Base-by-base conservation (phyloP, 2,329 filamentous ascomycete species). In the Didymella arachidicola region DNA sequence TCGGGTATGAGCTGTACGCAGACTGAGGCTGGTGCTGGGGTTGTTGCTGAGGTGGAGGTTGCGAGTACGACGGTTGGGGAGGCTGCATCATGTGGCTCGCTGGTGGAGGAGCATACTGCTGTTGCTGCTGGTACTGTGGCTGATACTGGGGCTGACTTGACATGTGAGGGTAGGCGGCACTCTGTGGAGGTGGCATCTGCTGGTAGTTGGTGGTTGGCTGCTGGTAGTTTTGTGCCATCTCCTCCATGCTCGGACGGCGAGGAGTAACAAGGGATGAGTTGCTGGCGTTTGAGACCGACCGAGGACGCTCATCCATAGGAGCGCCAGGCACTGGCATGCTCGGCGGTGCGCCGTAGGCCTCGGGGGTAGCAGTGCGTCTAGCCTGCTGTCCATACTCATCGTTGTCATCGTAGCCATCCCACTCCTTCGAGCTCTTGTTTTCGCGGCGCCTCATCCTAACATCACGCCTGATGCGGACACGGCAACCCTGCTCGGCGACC, bases 401-500 rank as follows among this genome's bases (percentile, higher is more conserved):
- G n/a, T 84, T 82, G 10, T 84, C 84, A 12, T 86, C 83, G 60
- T 86, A 89, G 19, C 71, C 84, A n/a, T 91, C 87, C 72, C 88
- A 89, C 22, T 90, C 87, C 65, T 87, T 85, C 47, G 80, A 81
- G 11, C 82, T 79, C 79, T 94, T 93, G 61, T 85, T 85, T 60
- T 92, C 90, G 36, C 92, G 88, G 72, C 92, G 89, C 78, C 93
- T 88, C 91, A 97, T 96, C 57, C 93, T 88, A 7, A 96, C 92
- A 79, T 98, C 95, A 63, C 95, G 91, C 56, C 95, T 87, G 71
- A 99, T 99, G 44, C 95, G 90, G 27, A 99, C 95, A 66, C 94
- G 92, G 77, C 95, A 98, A 58, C 95, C 95, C 79, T 99, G 95
- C 77, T 99, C 94, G 18, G 94, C 93, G 42, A 99, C 93, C 34